These are phyloP conservation scores for Aspergillus chevalieri DNA, from an alignment of 2,329 filamentous ascomycete species.

Conservation along the genomic window DNA sequence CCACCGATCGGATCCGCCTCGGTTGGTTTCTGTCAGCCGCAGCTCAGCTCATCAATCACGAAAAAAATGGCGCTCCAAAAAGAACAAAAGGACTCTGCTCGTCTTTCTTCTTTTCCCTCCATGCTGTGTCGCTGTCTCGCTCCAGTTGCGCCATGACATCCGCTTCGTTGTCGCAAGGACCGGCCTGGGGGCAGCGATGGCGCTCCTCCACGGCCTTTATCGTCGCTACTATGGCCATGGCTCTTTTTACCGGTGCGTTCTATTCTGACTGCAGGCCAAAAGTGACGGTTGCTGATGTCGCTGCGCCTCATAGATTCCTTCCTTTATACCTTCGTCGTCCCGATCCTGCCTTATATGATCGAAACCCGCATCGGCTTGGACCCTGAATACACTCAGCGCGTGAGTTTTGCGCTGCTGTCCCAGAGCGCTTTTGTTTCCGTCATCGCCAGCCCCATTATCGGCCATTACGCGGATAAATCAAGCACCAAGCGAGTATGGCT, in stretches of 20 bases:
- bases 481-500: conserved; percentile 15
- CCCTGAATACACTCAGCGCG: conserved; percentile 15
- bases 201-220: conserved; percentile 18
- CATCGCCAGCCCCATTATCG: conserved; percentile 18
- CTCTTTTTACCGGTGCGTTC: conserved; percentile 15
- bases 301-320: conserved; percentile 17
- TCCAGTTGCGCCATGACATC: too few species aligned
- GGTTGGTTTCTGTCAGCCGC: too few species aligned
- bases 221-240: conserved; percentile 18
- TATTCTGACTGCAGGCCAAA: neutral
- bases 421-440: conserved; percentile 19
- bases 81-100: too few species aligned
- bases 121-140: conserved; percentile 7
- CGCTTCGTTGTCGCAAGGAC: neutral
- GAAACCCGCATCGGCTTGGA: conserved; percentile 21
- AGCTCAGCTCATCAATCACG: too few species aligned
- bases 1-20: too few species aligned
- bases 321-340: conserved; percentile 25
- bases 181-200: conserved; percentile 16
- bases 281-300: neutral
- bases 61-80: too few species aligned
- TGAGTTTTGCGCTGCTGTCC: conserved; percentile 21
- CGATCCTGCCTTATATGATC: conserved; percentile 24
- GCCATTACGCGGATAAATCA: conserved; percentile 15
- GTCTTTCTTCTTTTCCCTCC: neutral